A percentile compares a stretch with the other conserved stretches of the same genome.
Evolutionary conservation across 352 stramenopile genomes (phyloP).

Genomic region (Blastocystis sp.): DNA sequence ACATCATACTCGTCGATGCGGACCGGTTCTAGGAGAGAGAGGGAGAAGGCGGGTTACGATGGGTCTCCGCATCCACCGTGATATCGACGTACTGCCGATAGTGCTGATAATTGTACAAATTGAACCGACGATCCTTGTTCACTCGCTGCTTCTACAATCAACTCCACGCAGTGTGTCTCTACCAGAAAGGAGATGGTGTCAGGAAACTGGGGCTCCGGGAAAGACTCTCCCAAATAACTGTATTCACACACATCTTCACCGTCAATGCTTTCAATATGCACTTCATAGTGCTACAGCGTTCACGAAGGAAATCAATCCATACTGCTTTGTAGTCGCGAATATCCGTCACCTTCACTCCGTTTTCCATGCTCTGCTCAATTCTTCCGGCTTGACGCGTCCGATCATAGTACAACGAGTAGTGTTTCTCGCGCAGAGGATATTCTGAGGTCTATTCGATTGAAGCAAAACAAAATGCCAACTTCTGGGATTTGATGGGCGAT

Average conservation of each 20-base stretch:
- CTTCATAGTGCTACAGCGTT: constrained; percentile 35
- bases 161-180: neutral
- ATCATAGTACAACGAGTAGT: constrained; percentile 15
- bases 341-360: neutral
- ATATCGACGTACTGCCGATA: constrained; percentile 42
- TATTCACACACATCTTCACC: constrained; percentile 23
- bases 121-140: neutral
- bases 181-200: neutral
- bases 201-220: neutral
- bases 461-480: neutral
- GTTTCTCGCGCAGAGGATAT: constrained; percentile 3
- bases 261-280: constrained; percentile 1
- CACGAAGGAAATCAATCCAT: neutral
- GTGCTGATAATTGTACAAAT: neutral
- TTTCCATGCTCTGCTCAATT: constrained; percentile 2
- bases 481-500: constrained; percentile 24
- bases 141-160: neutral
- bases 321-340: constrained; percentile 19
- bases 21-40: neutral
- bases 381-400: neutral
- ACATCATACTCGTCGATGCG: constrained; percentile 11
- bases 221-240: constrained; percentile 19
- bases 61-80: neutral
- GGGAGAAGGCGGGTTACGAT: neutral
- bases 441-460: neutral